Percentiles rank a stretch among this genome's conserved stretches.
Evolutionary conservation across 1,139 yeast genomes (phyloP).

Genomic region (Candida buenavistaensis): DNA sequence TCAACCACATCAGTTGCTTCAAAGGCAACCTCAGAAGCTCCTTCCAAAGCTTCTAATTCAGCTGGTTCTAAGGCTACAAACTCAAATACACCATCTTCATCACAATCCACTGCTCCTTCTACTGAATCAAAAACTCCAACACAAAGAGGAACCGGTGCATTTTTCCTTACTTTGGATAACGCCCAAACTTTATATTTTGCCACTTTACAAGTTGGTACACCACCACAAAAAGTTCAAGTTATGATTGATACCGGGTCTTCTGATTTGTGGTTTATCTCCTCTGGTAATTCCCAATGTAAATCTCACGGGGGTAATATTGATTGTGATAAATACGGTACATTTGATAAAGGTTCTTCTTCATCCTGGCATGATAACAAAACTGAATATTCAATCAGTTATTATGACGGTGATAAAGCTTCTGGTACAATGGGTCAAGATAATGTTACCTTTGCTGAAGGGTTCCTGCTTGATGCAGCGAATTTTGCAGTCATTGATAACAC

Average conservation of each 20-base stretch:
- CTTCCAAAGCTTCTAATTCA: too few species aligned
- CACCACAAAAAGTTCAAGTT: slow-evolving; percentile 29
- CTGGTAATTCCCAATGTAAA: slow-evolving; percentile 9
- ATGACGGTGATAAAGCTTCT: slow-evolving; percentile 32
- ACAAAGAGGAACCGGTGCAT: slow-evolving; percentile 9
- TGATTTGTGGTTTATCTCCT: slow-evolving; percentile 40
- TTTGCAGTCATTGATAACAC: slow-evolving; percentile 50
- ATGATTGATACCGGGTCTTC: slow-evolving; percentile 45
- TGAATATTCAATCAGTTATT: slow-evolving; percentile 29
- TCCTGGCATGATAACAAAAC: slow-evolving; percentile 49
- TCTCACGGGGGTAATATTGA: slow-evolving; percentile 15
- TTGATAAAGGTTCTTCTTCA: slow-evolving; percentile 45
- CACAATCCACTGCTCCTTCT: slow-evolving; percentile 1
- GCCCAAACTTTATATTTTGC: slow-evolving; percentile 24
- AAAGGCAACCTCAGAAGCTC: too few species aligned
- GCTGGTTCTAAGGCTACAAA: not conserved
- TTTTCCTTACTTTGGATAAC: slow-evolving; percentile 11
- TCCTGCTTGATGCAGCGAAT: slow-evolving; percentile 49
- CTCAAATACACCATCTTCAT: not conserved
- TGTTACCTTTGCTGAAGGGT: slow-evolving; percentile 22
- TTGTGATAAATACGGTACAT: slow-evolving; percentile 50
- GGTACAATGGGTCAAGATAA: slow-evolving; percentile 62
- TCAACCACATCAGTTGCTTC: too few species aligned
- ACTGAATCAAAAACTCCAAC: too few species aligned
- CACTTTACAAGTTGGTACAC: slow-evolving; percentile 35